Base-by-base conservation (phyloP, 2,329 filamentous ascomycete species). In the Boeremia exigua region DNA sequence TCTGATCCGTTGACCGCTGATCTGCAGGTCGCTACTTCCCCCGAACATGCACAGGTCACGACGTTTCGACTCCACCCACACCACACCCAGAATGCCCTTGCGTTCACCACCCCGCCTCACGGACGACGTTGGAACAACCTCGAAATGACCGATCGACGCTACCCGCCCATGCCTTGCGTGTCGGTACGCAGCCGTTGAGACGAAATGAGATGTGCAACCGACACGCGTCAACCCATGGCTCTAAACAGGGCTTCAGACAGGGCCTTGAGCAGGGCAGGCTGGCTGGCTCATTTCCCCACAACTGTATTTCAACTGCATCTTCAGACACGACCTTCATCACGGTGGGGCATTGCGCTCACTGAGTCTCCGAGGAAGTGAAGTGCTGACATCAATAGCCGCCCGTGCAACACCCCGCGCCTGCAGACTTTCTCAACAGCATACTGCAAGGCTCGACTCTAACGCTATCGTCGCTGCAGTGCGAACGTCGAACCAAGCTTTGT, bases 171-270 rank as follows among this genome's bases (percentile, higher is more conserved):
- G 27, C 42, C 34, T 47, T 49, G 40, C 45, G 43, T 48, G 34
- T 48, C 30, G 52, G 48, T 47, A 48, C 37, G 27, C 28, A 51
- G 29, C 43, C 34, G 51, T 23, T 23, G 48, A 43, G 36, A 52
- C n/a, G 51, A 52, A 42, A 58, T 58, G 51, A 52, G 29, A 15
- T 47, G 51, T 55, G 39, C 48, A 7, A 49, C 52, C 34, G 23
- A 53, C 51, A 48, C 33, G 48, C 51, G 38, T 50, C 48, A 17
- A 39, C 38, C 37, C 54, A 38, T 42, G 47, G 19, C 45, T 39
- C 1, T n/a, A 14, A 19, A 15, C 45, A 45, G 43, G 39, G 38
- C 19, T 5, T 23, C 19, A 5, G 19, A 23, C 19, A 23, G 19
- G 19, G 19, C 19, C 5, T 23, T 23, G 19, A 23, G 19, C 19